phyloP scores from a whole-genome alignment of 1,139 yeast genomes.

The Wickerhamiella pararugosa region DNA sequence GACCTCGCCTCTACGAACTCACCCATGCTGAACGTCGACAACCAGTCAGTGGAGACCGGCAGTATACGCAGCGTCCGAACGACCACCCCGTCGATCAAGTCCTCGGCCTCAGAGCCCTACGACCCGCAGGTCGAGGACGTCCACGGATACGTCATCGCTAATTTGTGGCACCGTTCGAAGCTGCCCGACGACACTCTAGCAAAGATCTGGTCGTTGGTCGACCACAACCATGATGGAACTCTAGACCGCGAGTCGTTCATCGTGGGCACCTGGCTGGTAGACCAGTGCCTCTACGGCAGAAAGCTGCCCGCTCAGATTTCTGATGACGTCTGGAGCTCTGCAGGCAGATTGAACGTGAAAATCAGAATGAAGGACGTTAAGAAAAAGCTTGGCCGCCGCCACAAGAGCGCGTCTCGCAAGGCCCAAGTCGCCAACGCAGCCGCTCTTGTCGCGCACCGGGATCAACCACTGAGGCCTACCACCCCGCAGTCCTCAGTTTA shows the following conservation, averaged over 20 bases:
- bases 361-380: constrained; percentile 20
- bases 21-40: too few species aligned
- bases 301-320: constrained; percentile 54
- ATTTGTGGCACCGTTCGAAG: constrained; percentile 67
- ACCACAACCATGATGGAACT: constrained; percentile 59
- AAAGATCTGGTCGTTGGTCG: constrained; percentile 70
- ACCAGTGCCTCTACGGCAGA: constrained; percentile 87
- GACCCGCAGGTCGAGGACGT: constrained; percentile 29
- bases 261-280: constrained; percentile 93
- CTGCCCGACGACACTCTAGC: constrained; percentile 48
- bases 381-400: constrained; percentile 11
- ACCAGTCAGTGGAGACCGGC: too few species aligned
- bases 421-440: constrained; percentile 5
- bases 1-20: too few species aligned
- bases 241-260: constrained; percentile 68
- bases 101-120: constrained; percentile 25
- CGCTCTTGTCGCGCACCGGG: constrained; percentile 20
- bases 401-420: constrained; percentile 2
- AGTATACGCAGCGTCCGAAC: too few species aligned
- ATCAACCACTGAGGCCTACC: constrained; percentile 2
- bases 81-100: constrained; percentile 1
- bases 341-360: constrained; percentile 28
- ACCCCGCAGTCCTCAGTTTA: constrained; percentile 1
- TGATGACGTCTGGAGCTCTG: constrained; percentile 27
- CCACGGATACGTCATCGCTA: constrained; percentile 56